Percentiles rank a stretch among this genome's conserved stretches.
Evolutionary conservation across 164 flowering plant genomes (phyloP).

Genomic region (Dillenia suffruticosa): DNA sequence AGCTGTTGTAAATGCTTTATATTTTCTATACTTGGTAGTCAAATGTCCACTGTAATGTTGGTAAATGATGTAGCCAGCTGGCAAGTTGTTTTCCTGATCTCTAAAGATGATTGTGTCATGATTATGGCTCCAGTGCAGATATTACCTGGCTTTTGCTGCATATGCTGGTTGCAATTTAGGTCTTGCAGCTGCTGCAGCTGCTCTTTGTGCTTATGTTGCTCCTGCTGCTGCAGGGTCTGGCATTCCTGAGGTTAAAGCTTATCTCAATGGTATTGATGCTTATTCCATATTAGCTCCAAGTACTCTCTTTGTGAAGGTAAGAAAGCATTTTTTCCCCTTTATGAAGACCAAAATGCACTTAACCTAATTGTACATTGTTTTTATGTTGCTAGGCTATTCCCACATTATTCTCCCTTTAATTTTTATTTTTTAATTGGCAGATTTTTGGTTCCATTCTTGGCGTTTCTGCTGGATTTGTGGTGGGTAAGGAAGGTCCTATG

Average conservation of each 20-base stretch:
- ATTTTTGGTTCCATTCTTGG: conserved; percentile 29
- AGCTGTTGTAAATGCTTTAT: too few species aligned
- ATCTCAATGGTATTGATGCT: conserved; percentile 92
- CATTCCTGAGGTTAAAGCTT: conserved; percentile 90
- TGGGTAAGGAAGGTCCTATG: conserved; percentile 41
- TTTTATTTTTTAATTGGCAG: conserved; percentile 12
- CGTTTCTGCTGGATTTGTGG: conserved; percentile 31
- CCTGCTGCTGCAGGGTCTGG: conserved; percentile 98
- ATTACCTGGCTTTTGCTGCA: conserved; percentile 50
- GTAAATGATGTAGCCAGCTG: too few species aligned
- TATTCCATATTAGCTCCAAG: conserved; percentile 80
- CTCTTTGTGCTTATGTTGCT: conserved; percentile 76
- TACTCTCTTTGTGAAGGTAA: conserved; percentile 90
- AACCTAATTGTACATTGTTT: background rate
- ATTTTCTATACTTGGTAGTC: too few species aligned
- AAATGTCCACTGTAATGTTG: too few species aligned
- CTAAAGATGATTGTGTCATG: background rate
- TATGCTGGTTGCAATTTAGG: conserved; percentile 58
- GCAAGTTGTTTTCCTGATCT: too few species aligned
- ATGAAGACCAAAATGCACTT: too few species aligned
- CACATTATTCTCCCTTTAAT: background rate
- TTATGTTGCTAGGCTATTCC: background rate
- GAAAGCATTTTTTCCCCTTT: background rate
- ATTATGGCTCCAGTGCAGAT: conserved; percentile 52
- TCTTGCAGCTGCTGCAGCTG: conserved; percentile 59